phyloP scores from a whole-genome alignment of 768 basidiomycete species.

The Rhizopogon vesiculosus region DNA sequence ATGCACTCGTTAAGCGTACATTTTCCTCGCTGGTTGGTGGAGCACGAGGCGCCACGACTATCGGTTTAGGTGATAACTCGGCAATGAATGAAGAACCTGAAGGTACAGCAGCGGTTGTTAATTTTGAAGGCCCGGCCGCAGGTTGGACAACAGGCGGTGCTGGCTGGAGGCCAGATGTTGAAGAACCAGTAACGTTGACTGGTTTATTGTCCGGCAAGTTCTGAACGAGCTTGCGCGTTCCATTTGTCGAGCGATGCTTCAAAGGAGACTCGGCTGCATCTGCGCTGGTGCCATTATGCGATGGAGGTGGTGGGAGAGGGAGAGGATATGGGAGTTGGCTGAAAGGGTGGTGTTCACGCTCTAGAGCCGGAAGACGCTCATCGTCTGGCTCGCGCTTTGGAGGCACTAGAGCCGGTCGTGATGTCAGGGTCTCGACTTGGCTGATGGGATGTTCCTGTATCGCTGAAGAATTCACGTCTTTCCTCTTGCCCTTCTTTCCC shows the following conservation, averaged over 20 bases:
- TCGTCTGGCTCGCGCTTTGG: not conserved
- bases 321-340: conserved; percentile 3
- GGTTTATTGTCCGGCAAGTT: not conserved
- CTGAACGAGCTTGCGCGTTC: not conserved
- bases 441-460: not conserved
- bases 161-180: not conserved
- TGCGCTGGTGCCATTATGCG: not conserved
- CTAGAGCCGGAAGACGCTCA: not conserved
- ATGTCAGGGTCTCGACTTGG: not conserved
- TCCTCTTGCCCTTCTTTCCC: not conserved
- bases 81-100: not conserved
- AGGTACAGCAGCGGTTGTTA: not conserved
- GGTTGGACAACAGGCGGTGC: not conserved
- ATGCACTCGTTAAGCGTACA: not conserved
- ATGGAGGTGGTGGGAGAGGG: not conserved
- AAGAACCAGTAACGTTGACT: not conserved
- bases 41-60: not conserved
- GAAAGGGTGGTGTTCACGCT: conserved; percentile 3
- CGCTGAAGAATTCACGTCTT: not conserved
- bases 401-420: not conserved
- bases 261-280: not conserved
- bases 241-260: not conserved
- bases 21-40: not conserved
- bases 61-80: not conserved
- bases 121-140: not conserved